Percentiles rank a stretch among this genome's conserved stretches.
These are phyloP conservation scores for Rhododendron molle DNA, from an alignment of 148 eudicot species.

Conservation along the genomic window DNA sequence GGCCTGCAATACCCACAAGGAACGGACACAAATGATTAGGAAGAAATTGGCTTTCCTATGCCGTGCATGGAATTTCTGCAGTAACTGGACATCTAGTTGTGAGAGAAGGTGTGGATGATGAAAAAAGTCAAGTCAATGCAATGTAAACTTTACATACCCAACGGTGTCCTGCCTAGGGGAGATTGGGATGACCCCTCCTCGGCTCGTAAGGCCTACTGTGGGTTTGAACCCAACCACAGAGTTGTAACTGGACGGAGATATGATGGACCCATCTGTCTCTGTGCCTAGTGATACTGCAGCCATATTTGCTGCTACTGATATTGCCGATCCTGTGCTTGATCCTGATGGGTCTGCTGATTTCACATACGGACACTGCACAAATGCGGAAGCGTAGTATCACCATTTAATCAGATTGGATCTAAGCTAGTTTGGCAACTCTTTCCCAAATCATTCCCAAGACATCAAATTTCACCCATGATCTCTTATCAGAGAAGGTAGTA, in stretches of 20 bases:
- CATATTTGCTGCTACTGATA: slow-evolving; percentile 62
- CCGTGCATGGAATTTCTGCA: not conserved
- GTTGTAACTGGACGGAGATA: slow-evolving; percentile 33
- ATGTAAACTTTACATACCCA: slow-evolving; percentile 26
- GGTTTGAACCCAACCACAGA: slow-evolving; percentile 51
- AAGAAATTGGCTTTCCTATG: not conserved
- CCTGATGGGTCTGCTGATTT: slow-evolving; percentile 37
- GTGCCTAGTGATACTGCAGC: slow-evolving; percentile 48
- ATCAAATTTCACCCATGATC: not conserved
- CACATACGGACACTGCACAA: slow-evolving; percentile 36
- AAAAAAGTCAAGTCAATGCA: not conserved
- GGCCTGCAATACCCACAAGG: slow-evolving; percentile 21
- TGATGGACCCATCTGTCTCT: slow-evolving; percentile 52
- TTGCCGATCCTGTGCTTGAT: slow-evolving; percentile 58
- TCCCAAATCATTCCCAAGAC: not conserved
- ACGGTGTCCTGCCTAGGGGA: slow-evolving; percentile 34
- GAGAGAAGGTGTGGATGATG: not conserved
- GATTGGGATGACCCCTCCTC: slow-evolving; percentile 42
- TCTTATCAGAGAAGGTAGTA: not conserved
- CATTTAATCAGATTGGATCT: not conserved
- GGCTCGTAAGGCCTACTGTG: slow-evolving; percentile 47
- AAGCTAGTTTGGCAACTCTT: not conserved
- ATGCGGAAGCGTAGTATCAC: not conserved
- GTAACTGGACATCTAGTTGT: not conserved
- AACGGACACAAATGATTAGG: not conserved